Percentiles rank a stretch among this genome's conserved stretches.
These are phyloP conservation scores for Lactarius sanguifluus DNA, from an alignment of 768 basidiomycete species.

Conservation along the genomic window DNA sequence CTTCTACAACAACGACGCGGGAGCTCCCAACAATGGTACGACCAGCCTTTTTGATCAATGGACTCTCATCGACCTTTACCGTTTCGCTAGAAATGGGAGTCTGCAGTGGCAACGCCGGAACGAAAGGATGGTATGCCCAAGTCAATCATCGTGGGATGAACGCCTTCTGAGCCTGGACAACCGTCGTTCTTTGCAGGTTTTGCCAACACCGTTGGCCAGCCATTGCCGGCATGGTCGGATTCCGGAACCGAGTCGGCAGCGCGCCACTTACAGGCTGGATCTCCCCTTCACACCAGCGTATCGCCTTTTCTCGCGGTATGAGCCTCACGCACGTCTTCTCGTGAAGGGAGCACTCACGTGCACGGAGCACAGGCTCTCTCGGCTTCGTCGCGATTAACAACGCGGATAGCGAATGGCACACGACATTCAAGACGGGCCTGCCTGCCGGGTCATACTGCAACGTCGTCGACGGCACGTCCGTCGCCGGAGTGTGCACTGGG, in stretches of 20 bases:
- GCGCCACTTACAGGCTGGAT: slow-evolving; percentile 56
- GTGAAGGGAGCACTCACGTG: neutral
- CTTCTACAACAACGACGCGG: slow-evolving; percentile 51
- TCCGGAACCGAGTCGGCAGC: slow-evolving; percentile 57
- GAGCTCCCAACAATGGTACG: slow-evolving; percentile 58
- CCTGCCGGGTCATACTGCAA: slow-evolving; percentile 64
- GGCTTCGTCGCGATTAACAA: slow-evolving; percentile 74
- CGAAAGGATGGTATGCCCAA: slow-evolving; percentile 45
- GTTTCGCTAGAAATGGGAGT: slow-evolving; percentile 43
- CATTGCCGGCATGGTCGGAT: slow-evolving; percentile 59
- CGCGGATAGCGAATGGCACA: slow-evolving; percentile 52
- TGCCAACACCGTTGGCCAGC: slow-evolving; percentile 65
- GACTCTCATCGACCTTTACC: neutral
- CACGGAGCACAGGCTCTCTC: slow-evolving; percentile 41
- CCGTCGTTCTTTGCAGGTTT: slow-evolving; percentile 36
- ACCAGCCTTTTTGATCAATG: neutral
- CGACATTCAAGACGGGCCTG: slow-evolving; percentile 57
- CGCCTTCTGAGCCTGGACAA: no score
- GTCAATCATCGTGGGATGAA: neutral
- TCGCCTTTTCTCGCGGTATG: slow-evolving; percentile 65
- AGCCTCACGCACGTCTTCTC: neutral
- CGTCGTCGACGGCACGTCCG: slow-evolving; percentile 51
- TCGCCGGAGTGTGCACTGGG: slow-evolving; percentile 49
- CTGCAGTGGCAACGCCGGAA: slow-evolving; percentile 50
- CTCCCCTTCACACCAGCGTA: slow-evolving; percentile 54